Evolutionary conservation across 1,139 yeast genomes (phyloP).

Genomic region (Lizanozyma gosingica): DNA sequence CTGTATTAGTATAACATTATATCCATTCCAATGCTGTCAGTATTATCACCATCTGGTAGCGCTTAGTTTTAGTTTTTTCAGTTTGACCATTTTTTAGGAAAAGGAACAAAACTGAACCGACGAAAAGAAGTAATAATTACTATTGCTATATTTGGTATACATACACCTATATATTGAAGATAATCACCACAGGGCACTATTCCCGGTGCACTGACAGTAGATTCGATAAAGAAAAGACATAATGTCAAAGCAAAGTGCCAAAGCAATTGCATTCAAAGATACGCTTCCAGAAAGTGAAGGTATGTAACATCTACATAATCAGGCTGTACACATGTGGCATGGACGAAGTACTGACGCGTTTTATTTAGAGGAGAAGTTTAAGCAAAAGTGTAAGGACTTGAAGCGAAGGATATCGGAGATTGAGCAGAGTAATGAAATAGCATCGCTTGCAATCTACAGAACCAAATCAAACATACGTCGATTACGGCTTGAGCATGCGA

Average conservation of each 20-base stretch:
- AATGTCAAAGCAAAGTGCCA: slow-evolving; percentile 1
- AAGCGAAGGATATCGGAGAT: slow-evolving; percentile 65
- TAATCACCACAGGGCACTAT: no score
- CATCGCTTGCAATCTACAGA: slow-evolving; percentile 70
- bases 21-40: no score
- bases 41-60: no score
- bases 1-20: no score
- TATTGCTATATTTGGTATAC: no score
- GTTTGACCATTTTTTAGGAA: no score
- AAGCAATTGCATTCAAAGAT: slow-evolving; percentile 14
- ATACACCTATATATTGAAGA: no score
- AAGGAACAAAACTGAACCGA: no score
- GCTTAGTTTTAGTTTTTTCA: no score
- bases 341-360: neutral
- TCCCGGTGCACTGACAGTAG: no score
- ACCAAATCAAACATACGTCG: slow-evolving; percentile 73
- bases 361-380: slow-evolving; percentile 31
- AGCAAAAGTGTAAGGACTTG: slow-evolving; percentile 63
- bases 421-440: slow-evolving; percentile 71
- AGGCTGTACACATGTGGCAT: neutral
- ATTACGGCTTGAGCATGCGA: slow-evolving; percentile 71
- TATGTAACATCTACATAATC: slow-evolving; percentile 13
- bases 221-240: no score
- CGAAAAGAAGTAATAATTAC: no score
- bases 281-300: slow-evolving; percentile 35